Evolutionary conservation across 148 eudicot genomes (phyloP).

Genomic region (Rhododendron mucronatum): DNA sequence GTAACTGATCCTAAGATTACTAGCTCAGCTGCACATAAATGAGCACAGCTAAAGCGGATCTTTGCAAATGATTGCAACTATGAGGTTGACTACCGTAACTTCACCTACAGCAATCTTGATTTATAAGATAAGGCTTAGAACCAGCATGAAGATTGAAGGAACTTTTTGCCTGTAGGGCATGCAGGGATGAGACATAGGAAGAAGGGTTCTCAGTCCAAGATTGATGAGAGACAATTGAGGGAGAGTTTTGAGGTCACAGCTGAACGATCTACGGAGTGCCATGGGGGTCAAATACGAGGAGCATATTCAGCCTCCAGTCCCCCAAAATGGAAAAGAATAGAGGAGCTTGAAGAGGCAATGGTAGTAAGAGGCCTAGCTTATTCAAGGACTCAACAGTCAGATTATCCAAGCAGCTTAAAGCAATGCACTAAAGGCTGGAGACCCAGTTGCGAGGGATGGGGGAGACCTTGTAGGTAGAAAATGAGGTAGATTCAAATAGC

Average conservation of each 20-base stretch:
- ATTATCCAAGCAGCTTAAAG: neutral
- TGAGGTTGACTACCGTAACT: neutral
- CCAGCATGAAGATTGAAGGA: neutral
- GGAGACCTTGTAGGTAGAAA: neutral
- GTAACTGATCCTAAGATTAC: neutral
- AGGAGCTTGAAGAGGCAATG: neutral
- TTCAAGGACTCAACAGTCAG: neutral
- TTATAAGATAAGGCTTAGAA: neutral
- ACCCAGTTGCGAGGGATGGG: neutral
- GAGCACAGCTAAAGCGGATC: neutral
- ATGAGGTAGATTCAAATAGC: neutral
- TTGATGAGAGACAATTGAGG: neutral
- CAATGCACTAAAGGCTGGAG: neutral
- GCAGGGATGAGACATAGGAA: neutral
- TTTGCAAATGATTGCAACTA: neutral
- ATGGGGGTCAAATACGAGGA: neutral
- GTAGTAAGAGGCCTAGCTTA: neutral
- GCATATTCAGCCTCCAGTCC: neutral
- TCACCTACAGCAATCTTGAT: neutral
- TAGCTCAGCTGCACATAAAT: neutral
- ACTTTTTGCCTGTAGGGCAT: neutral
- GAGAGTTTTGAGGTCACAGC: neutral
- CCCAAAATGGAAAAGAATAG: neutral
- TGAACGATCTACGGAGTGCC: neutral
- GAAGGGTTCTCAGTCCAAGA: neutral